These are phyloP conservation scores for Solanum clarkiae DNA, from an alignment of 257 asterid species.

Conservation along the genomic window DNA sequence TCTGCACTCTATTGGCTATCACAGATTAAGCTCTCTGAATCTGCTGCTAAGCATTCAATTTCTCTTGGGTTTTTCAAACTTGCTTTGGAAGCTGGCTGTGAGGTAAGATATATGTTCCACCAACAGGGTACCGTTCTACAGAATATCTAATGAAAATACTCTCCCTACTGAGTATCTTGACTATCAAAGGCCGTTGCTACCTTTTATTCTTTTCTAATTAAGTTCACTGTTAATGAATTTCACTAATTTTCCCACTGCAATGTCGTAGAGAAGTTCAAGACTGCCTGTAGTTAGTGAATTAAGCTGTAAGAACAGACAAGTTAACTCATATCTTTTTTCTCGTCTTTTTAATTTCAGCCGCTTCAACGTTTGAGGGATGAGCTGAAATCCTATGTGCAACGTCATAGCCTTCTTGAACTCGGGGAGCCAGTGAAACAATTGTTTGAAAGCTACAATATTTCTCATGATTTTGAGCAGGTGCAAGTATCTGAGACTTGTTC, in stretches of 20 bases:
- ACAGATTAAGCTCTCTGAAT: conserved; percentile 74
- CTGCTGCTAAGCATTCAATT: conserved; percentile 69
- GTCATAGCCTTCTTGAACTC: conserved; percentile 38
- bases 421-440: conserved; percentile 52
- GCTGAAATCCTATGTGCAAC: conserved; percentile 47
- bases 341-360: conserved; percentile 34
- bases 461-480: conserved; percentile 40
- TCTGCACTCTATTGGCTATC: conserved; percentile 82
- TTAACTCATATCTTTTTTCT: neutral
- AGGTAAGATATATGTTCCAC: conserved; percentile 26
- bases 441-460: conserved; percentile 48
- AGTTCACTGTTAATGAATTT: neutral
- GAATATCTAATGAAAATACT: neutral
- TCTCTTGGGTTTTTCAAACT: conserved; percentile 88
- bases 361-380: conserved; percentile 62
- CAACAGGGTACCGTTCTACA: neutral
- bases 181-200: neutral
- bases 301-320: neutral
- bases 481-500: conserved; percentile 47
- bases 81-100: conserved; percentile 79
- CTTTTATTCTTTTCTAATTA: neutral
- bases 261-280: neutral
- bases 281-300: neutral
- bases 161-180: neutral
- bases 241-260: neutral